Evolutionary conservation across 1,139 yeast species (phyloP).

Genomic region (Suhomyces maxii): DNA sequence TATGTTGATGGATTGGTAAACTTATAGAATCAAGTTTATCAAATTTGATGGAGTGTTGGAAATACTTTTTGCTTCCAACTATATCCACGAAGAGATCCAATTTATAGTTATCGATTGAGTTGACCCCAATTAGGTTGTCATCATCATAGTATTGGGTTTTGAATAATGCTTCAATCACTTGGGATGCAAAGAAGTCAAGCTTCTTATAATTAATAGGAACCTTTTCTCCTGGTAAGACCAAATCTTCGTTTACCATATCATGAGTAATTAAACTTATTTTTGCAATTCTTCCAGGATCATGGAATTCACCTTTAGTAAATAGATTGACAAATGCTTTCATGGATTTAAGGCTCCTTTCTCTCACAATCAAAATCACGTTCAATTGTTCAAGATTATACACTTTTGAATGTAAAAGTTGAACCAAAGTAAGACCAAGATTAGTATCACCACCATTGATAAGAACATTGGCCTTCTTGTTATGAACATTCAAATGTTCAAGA

Average conservation of each 20-base stretch:
- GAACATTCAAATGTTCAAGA: slow-evolving; percentile 27
- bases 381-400: slow-evolving; percentile 23
- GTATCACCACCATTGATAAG: slow-evolving; percentile 50
- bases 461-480: slow-evolving; percentile 23
- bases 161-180: slow-evolving; percentile 39
- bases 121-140: slow-evolving; percentile 20
- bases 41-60: slow-evolving; percentile 34
- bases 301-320: slow-evolving; percentile 21
- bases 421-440: slow-evolving; percentile 36
- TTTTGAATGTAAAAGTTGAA: slow-evolving; percentile 33
- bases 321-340: slow-evolving; percentile 27
- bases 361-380: slow-evolving; percentile 35
- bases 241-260: slow-evolving; percentile 38
- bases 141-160: slow-evolving; percentile 18
- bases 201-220: slow-evolving; percentile 40
- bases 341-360: slow-evolving; percentile 24
- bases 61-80: slow-evolving; percentile 39
- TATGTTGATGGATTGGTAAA: slow-evolving; percentile 32
- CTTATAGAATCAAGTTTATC: slow-evolving; percentile 31
- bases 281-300: slow-evolving; percentile 23
- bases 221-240: slow-evolving; percentile 39
- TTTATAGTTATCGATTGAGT: slow-evolving; percentile 29
- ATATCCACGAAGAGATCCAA: slow-evolving; percentile 44
- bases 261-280: slow-evolving; percentile 32
- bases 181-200: slow-evolving; percentile 42